Evolutionary conservation across 805 yeast genomes (phyloP).

Genomic region (Candida lessepsii): DNA sequence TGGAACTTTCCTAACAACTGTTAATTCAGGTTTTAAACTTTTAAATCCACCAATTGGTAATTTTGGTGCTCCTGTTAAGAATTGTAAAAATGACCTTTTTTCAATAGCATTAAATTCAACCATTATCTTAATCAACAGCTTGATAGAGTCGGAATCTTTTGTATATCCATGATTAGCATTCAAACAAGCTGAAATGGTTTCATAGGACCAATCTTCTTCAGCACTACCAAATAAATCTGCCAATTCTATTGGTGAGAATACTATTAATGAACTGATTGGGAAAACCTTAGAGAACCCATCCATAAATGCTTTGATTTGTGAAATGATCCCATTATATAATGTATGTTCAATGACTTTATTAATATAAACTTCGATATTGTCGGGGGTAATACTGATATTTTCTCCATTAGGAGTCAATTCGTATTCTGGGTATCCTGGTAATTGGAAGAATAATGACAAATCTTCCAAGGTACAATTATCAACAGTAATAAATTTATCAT

Average conservation of each 20-base stretch:
- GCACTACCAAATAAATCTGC: constrained; percentile 69
- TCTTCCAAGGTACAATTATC: constrained; percentile 49
- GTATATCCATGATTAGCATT: constrained; percentile 91
- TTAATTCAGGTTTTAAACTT: constrained; percentile 73
- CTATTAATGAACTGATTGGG: constrained; percentile 68
- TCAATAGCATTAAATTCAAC: constrained; percentile 51
- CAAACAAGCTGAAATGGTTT: constrained; percentile 57
- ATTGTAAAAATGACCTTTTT: constrained; percentile 75
- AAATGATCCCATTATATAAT: constrained; percentile 58
- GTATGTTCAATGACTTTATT: constrained; percentile 55
- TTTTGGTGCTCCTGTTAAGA: constrained; percentile 90
- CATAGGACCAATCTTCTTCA: constrained; percentile 82
- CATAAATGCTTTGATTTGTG: constrained; percentile 67
- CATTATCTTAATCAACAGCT: constrained; percentile 61
- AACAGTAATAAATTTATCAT: constrained; percentile 17
- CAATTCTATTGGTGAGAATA: constrained; percentile 76
- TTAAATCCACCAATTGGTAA: constrained; percentile 93
- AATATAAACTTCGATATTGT: constrained; percentile 60
- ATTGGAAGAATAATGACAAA: constrained; percentile 60
- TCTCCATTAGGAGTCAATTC: constrained; percentile 61
- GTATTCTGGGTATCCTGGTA: constrained; percentile 73
- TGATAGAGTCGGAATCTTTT: constrained; percentile 63
- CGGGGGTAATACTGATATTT: constrained; percentile 44
- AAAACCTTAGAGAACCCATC: constrained; percentile 82
- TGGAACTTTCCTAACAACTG: constrained; percentile 81